phyloP scores from a whole-genome alignment of 2,329 filamentous ascomycete species.

The Xylaria sp. region DNA sequence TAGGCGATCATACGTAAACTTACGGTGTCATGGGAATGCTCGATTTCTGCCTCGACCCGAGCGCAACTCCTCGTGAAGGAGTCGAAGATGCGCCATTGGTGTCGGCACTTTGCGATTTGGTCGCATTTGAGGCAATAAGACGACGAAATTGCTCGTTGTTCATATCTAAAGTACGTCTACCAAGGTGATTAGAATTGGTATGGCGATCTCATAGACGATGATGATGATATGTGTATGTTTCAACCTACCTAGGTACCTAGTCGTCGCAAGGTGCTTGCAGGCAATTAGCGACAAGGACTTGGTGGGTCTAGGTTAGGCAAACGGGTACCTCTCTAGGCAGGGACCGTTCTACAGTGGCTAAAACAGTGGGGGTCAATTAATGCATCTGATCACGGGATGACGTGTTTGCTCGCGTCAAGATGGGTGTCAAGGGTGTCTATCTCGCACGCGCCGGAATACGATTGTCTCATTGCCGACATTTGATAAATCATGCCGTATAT shows the following conservation, averaged over 20 bases:
- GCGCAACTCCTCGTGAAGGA: slow-evolving; percentile 56
- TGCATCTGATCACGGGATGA: slow-evolving; percentile 51
- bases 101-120: slow-evolving; percentile 52
- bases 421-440: not conserved
- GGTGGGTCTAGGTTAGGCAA: not conserved
- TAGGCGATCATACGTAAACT: slow-evolving; percentile 48
- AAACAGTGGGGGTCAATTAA: slow-evolving; percentile 15
- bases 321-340: slow-evolving; percentile 3
- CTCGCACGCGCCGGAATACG: not conserved
- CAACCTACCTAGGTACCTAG: too few species aligned
- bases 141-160: slow-evolving; percentile 96
- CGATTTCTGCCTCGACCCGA: slow-evolving; percentile 81
- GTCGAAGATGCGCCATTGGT: slow-evolving; percentile 59
- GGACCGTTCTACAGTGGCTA: not conserved
- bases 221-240: too few species aligned
- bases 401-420: slow-evolving; percentile 50
- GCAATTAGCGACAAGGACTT: too few species aligned
- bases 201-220: not conserved
- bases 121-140: slow-evolving; percentile 68
- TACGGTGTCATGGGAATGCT: slow-evolving; percentile 96
- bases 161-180: slow-evolving; percentile 63
- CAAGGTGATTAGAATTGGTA: not conserved
- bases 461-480: not conserved
- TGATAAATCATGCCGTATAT: not conserved
- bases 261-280: too few species aligned